Conservation (phyloP, 306 rosid species). For the Mimosa bimucronata region DNA sequence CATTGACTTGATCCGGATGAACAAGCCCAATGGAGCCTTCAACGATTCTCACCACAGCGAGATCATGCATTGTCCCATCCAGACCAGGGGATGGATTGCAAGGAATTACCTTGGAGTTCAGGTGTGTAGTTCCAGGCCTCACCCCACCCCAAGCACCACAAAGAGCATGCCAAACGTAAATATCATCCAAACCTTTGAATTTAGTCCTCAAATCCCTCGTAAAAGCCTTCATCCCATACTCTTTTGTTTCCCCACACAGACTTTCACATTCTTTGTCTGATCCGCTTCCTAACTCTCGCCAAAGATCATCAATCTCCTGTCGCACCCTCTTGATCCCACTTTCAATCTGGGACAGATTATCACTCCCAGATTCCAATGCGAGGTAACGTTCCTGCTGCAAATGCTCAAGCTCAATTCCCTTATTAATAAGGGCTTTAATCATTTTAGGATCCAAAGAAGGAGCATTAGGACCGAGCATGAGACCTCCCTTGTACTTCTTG, state of each 20-base stretch:
- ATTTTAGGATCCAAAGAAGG: slow-evolving; percentile 67
- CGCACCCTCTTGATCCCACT: slow-evolving; percentile 45
- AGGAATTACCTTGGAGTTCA: slow-evolving; percentile 53
- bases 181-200: slow-evolving; percentile 77
- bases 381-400: slow-evolving; percentile 47
- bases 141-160: slow-evolving; percentile 99
- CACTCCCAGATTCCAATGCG: slow-evolving; percentile 41
- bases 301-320: slow-evolving; percentile 61
- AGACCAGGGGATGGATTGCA: slow-evolving; percentile 80
- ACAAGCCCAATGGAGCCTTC: slow-evolving; percentile 82
- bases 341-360: slow-evolving; percentile 48
- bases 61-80: slow-evolving; percentile 81
- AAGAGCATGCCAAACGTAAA: slow-evolving; percentile 91
- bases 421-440: slow-evolving; percentile 52
- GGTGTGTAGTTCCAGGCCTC: slow-evolving; percentile 72
- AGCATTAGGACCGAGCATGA: slow-evolving; percentile 55
- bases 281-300: slow-evolving; percentile 36
- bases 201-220: slow-evolving; percentile 68
- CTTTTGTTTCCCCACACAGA: slow-evolving; percentile 16
- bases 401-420: slow-evolving; percentile 69
- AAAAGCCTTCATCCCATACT: slow-evolving; percentile 78
- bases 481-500: slow-evolving; percentile 61
- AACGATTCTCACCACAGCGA: slow-evolving; percentile 71
- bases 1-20: slow-evolving; percentile 71
- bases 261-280: slow-evolving; percentile 33